These are phyloP conservation scores for Syzygium malaccense DNA, from an alignment of 441 rosid species.

Conservation along the genomic window DNA sequence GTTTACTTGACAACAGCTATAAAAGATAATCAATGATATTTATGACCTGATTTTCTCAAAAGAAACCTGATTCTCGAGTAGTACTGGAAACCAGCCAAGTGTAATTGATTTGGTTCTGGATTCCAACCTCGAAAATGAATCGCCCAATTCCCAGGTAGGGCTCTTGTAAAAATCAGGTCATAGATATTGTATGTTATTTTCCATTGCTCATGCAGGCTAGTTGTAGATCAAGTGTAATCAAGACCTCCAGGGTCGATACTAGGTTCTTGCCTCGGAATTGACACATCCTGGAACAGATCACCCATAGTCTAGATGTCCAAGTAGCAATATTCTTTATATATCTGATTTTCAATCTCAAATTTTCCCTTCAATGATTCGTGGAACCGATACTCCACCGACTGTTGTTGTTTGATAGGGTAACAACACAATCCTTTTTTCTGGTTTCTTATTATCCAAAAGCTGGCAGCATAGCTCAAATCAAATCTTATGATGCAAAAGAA, in stretches of 20 bases:
- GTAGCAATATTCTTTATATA: not conserved
- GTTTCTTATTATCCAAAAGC: not conserved
- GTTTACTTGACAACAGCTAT: not conserved
- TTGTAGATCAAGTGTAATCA: not conserved
- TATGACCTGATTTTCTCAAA: not conserved
- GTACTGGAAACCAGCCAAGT: not conserved
- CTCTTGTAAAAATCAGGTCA: not conserved
- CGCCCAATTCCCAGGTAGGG: not conserved
- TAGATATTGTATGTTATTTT: not conserved
- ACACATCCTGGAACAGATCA: not conserved
- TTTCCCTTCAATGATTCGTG: not conserved
- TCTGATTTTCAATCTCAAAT: not conserved
- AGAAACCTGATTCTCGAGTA: not conserved
- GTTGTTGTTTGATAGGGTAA: not conserved
- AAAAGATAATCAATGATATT: not conserved
- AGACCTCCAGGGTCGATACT: not conserved
- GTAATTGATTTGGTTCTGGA: not conserved
- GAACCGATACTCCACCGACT: not conserved
- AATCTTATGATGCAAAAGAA: not conserved
- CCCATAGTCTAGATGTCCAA: not conserved
- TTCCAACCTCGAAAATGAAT: not conserved
- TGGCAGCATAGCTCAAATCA: not conserved
- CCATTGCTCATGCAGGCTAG: not conserved
- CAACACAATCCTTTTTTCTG: not conserved
- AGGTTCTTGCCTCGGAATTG: not conserved